Evolutionary conservation across 768 basidiomycete genomes (phyloP).

Genomic region (Tephrocybe sp.): DNA sequence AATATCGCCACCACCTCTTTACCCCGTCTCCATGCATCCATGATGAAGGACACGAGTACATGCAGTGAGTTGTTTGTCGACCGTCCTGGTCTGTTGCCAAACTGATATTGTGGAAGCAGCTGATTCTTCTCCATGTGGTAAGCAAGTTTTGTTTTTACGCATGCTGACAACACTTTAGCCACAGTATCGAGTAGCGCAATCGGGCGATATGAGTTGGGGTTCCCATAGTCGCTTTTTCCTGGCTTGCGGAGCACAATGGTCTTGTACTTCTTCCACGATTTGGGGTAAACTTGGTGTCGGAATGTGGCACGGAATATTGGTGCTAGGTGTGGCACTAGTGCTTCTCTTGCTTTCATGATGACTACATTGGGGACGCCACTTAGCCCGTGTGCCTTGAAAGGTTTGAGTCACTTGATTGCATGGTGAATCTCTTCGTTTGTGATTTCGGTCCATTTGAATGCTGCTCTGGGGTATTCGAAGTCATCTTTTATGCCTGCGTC

Average conservation of each 20-base stretch:
- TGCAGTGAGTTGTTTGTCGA: slow-evolving; percentile 31
- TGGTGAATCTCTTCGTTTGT: slow-evolving; percentile 24
- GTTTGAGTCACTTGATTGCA: slow-evolving; percentile 25
- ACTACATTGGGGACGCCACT: slow-evolving; percentile 30
- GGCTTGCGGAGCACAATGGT: slow-evolving; percentile 35
- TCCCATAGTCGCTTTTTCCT: slow-evolving; percentile 30
- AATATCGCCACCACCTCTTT: slow-evolving; percentile 30
- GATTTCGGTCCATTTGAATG: slow-evolving; percentile 17
- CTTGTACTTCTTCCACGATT: slow-evolving; percentile 20
- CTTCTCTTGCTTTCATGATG: slow-evolving; percentile 22
- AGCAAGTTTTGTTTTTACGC: slow-evolving; percentile 21
- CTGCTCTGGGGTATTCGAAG: slow-evolving; percentile 25
- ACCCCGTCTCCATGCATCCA: slow-evolving; percentile 32
- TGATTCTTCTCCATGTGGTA: slow-evolving; percentile 6
- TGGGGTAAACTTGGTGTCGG: slow-evolving; percentile 23
- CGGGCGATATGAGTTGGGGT: slow-evolving; percentile 30
- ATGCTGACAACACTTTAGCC: slow-evolving; percentile 18
- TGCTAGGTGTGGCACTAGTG: slow-evolving; percentile 24
- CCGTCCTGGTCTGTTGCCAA: slow-evolving; percentile 24
- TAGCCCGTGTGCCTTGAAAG: slow-evolving; percentile 32
- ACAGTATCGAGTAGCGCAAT: slow-evolving; percentile 28
- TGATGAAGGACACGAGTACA: slow-evolving; percentile 27
- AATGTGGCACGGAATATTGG: slow-evolving; percentile 29
- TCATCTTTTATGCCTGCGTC: slow-evolving; percentile 2
- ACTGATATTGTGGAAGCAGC: slow-evolving; percentile 25